These are phyloP conservation scores for Neonectria ditissima DNA, from an alignment of 2,329 filamentous ascomycete species.

Conservation along the genomic window DNA sequence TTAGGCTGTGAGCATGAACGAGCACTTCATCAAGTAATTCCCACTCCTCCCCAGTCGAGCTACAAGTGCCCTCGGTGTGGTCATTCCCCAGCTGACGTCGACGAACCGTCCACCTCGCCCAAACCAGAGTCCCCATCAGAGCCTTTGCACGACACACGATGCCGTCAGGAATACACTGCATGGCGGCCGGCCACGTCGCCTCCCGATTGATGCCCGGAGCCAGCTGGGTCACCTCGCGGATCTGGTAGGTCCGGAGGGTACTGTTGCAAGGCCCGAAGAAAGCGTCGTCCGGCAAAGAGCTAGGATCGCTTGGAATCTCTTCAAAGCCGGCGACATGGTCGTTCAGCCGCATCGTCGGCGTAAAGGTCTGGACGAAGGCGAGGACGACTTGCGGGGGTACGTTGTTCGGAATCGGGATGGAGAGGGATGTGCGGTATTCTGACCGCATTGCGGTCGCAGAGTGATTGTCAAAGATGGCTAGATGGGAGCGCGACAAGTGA, in stretches of 20 bases:
- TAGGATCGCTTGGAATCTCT: not conserved
- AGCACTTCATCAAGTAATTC: slow-evolving; percentile 45
- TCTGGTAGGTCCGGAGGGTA: slow-evolving; percentile 4
- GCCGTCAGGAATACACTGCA: slow-evolving; percentile 54
- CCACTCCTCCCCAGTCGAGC: slow-evolving; percentile 35
- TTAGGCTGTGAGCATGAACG: slow-evolving; percentile 44
- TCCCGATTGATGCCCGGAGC: slow-evolving; percentile 54
- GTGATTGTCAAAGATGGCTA: too few species aligned
- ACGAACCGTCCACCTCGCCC: slow-evolving; percentile 48
- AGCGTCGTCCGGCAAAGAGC: not conserved
- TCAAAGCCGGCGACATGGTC: slow-evolving; percentile 1
- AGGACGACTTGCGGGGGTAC: slow-evolving; percentile 2
- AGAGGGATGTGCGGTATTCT: not conserved
- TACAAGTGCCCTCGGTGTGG: slow-evolving; percentile 20
- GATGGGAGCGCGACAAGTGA: too few species aligned
- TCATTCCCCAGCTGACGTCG: not conserved
- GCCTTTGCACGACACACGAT: slow-evolving; percentile 55
- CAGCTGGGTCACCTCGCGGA: slow-evolving; percentile 44
- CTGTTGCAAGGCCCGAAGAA: slow-evolving; percentile 5
- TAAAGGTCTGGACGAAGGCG: not conserved
- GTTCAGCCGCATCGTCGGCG: not conserved
- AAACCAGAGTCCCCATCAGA: slow-evolving; percentile 51
- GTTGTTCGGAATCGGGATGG: not conserved
- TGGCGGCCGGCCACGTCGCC: slow-evolving; percentile 54
- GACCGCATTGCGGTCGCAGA: not conserved